phyloP scores from a whole-genome alignment of 176 grass and related monocot species.

The Microstegium vimineum region DNA sequence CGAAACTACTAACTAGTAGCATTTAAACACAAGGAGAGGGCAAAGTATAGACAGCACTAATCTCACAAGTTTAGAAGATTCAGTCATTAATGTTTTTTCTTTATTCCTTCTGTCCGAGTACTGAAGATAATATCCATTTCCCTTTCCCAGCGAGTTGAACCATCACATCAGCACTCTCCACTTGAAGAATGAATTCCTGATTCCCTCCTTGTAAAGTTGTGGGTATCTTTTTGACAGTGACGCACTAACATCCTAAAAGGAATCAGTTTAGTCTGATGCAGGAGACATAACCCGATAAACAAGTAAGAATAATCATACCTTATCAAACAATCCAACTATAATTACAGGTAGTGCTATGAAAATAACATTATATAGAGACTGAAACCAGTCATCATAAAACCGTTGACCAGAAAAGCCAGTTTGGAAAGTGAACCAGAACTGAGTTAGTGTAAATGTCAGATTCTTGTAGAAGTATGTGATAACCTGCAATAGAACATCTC shows the following conservation, averaged over 20 bases:
- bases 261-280: constrained; percentile 9
- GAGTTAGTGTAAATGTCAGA: constrained; percentile 98
- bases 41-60: no score
- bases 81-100: no score
- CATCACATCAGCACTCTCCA: no score
- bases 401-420: constrained; percentile 96
- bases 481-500: constrained; percentile 62
- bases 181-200: constrained; percentile 86
- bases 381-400: constrained; percentile 99
- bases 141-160: no score
- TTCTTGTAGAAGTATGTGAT: constrained; percentile 99
- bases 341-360: constrained; percentile 94
- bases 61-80: no score
- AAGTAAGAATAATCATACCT: constrained; percentile 50
- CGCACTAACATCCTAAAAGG: constrained; percentile 89
- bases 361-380: constrained; percentile 97
- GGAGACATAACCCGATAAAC: constrained; percentile 26
- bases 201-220: constrained; percentile 94
- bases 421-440: constrained; percentile 99
- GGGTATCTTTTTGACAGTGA: constrained; percentile 86
- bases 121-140: no score
- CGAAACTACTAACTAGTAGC: no score
- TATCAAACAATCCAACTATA: constrained; percentile 96
- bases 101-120: no score
- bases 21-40: no score